Evolutionary conservation across 2,329 filamentous ascomycete species (phyloP).

Genomic region (Piedraia hortae): DNA sequence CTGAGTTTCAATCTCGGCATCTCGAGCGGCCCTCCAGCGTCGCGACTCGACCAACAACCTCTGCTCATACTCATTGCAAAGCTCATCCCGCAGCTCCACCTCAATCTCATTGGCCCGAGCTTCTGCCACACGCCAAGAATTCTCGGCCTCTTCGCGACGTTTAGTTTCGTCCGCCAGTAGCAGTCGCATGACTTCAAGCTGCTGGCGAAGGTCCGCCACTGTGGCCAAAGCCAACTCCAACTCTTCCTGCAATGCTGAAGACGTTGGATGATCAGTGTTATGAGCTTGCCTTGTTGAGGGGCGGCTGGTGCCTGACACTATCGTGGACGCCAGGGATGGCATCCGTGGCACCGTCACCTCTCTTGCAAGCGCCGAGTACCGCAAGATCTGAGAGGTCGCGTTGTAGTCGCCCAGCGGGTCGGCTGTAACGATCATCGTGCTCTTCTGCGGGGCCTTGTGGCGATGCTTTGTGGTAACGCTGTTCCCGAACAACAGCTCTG

Average conservation of each 20-base stretch:
- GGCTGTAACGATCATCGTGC: slow-evolving; percentile 86
- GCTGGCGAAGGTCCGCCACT: slow-evolving; percentile 48
- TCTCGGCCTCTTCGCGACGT: slow-evolving; percentile 41
- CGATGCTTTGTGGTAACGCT: slow-evolving; percentile 12
- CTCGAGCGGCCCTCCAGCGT: slow-evolving; percentile 55
- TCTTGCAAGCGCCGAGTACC: slow-evolving; percentile 75
- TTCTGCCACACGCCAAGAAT: slow-evolving; percentile 38
- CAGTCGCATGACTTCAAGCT: slow-evolving; percentile 46
- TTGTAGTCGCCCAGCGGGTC: slow-evolving; percentile 88
- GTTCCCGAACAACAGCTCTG: slow-evolving; percentile 25
- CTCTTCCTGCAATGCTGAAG: slow-evolving; percentile 26
- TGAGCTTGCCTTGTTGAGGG: neutral
- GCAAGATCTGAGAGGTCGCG: slow-evolving; percentile 80
- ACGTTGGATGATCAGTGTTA: slow-evolving; percentile 19
- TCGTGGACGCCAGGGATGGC: slow-evolving; percentile 52
- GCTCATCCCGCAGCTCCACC: slow-evolving; percentile 66
- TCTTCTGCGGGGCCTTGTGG: slow-evolving; percentile 48
- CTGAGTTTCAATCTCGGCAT: slow-evolving; percentile 46
- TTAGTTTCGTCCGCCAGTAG: slow-evolving; percentile 45
- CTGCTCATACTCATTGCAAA: slow-evolving; percentile 60
- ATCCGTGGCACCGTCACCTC: slow-evolving; percentile 80
- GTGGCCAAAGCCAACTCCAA: slow-evolving; percentile 62
- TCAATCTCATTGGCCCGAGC: slow-evolving; percentile 47
- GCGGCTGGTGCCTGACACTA: slow-evolving; percentile 16
- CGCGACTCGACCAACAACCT: slow-evolving; percentile 46